phyloP scores from a whole-genome alignment of 225 moss, liverwort and hornwort genomes.

The Pseudoscleropodium purum region DNA sequence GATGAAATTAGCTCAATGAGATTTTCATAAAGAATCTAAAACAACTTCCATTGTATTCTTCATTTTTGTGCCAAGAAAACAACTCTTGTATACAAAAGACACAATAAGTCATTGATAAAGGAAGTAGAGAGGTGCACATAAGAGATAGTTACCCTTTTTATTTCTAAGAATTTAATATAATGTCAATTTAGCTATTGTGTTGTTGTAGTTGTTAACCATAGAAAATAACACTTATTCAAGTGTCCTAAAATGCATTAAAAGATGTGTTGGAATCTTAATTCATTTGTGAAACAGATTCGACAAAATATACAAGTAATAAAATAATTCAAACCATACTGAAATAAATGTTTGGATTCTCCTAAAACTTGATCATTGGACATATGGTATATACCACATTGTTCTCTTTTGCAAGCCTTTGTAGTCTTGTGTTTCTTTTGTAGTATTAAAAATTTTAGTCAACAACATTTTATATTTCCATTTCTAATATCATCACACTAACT shows the following conservation, averaged over 20 bases:
- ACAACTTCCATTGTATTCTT: rapidly evolving
- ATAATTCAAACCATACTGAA: neutral
- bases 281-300: neutral
- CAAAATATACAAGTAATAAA: neutral
- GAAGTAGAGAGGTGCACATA: neutral
- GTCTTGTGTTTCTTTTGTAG: neutral
- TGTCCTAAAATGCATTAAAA: neutral
- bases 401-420: neutral
- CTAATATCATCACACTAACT: neutral
- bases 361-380: neutral
- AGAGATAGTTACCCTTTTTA: rapidly evolving
- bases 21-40: neutral
- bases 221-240: neutral
- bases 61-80: neutral
- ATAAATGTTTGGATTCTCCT: no score
- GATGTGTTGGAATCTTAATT: neutral
- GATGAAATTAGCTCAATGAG: neutral
- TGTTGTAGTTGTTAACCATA: neutral
- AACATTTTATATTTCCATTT: neutral
- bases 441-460: rapidly evolving
- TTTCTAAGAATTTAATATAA: neutral
- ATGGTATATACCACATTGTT: rapidly evolving
- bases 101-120: no score
- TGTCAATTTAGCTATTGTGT: no score
- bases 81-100: neutral